phyloP scores from a whole-genome alignment of 2,329 filamentous ascomycete genomes.

The Aspergillus luchuensis region DNA sequence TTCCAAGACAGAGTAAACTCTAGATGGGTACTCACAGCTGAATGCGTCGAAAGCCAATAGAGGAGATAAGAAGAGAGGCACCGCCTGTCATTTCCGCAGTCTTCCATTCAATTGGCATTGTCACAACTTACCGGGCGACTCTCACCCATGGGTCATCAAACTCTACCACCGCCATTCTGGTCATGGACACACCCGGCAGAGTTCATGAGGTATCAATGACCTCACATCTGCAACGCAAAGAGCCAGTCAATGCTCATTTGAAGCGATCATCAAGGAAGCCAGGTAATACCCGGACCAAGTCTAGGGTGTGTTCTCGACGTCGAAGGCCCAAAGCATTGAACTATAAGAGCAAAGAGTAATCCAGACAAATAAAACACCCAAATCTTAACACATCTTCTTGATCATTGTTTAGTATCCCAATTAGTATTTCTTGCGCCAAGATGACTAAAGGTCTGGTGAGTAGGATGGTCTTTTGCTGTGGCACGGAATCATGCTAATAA shows the following conservation, averaged over 20 bases:
- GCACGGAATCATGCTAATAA: neutral
- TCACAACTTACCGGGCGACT: neutral
- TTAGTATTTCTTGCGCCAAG: neutral
- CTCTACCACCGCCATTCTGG: neutral
- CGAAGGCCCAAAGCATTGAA: too few species aligned
- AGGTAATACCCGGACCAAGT: neutral
- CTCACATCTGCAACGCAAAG: neutral
- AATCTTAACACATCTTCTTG: neutral
- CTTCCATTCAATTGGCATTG: neutral
- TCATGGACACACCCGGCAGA: neutral
- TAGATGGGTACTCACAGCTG: too few species aligned
- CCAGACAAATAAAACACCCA: neutral
- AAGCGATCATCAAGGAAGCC: neutral
- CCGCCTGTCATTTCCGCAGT: neutral
- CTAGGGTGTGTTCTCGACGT: neutral
- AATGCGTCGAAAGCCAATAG: too few species aligned
- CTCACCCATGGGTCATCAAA: neutral
- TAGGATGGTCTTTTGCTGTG: neutral
- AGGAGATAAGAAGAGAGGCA: too few species aligned
- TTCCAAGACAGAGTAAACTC: too few species aligned
- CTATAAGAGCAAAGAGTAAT: neutral
- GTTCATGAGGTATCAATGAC: neutral
- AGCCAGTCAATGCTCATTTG: neutral
- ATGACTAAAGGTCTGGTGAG: slow-evolving; percentile 1
- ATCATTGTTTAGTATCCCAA: too few species aligned